Evolutionary conservation across 495 filamentous ascomycete genomes (phyloP).

Genomic region (Penicillium subrubescens): DNA sequence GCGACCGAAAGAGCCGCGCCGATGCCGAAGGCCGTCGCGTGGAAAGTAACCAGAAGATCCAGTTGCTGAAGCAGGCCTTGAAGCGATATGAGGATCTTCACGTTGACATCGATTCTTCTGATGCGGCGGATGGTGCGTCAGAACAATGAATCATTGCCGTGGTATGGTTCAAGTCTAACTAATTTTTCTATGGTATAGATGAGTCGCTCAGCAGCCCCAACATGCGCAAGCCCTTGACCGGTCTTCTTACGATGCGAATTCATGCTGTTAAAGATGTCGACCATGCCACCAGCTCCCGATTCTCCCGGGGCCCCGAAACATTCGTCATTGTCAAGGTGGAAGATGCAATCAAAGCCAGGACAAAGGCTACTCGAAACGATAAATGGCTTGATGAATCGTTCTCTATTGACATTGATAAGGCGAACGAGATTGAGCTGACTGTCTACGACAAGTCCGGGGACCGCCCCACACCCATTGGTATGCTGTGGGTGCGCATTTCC

Average conservation of each 20-base stretch:
- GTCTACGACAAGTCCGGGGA: slow-evolving; percentile 93
- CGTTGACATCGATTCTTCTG: slow-evolving; percentile 84
- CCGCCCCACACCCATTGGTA: slow-evolving; percentile 86
- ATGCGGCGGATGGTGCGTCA: slow-evolving; percentile 78
- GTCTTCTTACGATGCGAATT: slow-evolving; percentile 82
- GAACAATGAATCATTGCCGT: not conserved
- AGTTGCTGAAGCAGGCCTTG: slow-evolving; percentile 90
- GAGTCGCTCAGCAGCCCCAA: slow-evolving; percentile 96
- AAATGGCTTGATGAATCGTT: slow-evolving; percentile 90
- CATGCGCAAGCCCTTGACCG: slow-evolving; percentile 88
- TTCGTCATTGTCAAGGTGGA: slow-evolving; percentile 96
- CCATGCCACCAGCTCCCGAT: slow-evolving; percentile 83
- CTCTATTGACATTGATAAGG: slow-evolving; percentile 91
- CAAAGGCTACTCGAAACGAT: slow-evolving; percentile 83
- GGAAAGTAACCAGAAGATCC: slow-evolving; percentile 97
- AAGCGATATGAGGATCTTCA: slow-evolving; percentile 98
- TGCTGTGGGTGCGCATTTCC: slow-evolving; percentile 95
- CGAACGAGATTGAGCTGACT: slow-evolving; percentile 96
- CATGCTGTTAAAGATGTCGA: slow-evolving; percentile 92
- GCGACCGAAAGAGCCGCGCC: slow-evolving; percentile 91
- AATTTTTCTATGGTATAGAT: slow-evolving; percentile 55
- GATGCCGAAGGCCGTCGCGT: slow-evolving; percentile 88
- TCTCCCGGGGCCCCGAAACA: slow-evolving; percentile 88
- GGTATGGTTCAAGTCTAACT: slow-evolving; percentile 1
- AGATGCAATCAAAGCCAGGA: slow-evolving; percentile 84